phyloP scores from a whole-genome alignment of 805 yeast species.

The Torulaspora indica region DNA sequence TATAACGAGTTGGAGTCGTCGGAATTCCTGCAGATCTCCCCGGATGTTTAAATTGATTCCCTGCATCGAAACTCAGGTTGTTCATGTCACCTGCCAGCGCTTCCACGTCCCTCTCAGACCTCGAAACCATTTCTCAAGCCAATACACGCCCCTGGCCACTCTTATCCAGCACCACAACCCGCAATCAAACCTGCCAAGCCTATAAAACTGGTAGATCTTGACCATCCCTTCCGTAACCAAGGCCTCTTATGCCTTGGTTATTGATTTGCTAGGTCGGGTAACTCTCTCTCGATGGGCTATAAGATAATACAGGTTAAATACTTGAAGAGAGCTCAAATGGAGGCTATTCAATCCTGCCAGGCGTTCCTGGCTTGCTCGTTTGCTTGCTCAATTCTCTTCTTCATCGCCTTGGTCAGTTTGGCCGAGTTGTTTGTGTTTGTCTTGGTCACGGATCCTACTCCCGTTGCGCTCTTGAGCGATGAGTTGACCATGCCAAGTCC shows the following conservation, averaged over 20 bases:
- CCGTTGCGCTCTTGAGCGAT: conserved; percentile 18
- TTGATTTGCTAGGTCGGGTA: conserved; percentile 10
- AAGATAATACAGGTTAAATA: neutral
- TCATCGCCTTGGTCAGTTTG: conserved; percentile 58
- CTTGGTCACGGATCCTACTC: conserved; percentile 22
- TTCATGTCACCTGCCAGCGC: conserved; percentile 36
- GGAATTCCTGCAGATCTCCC: conserved; percentile 15
- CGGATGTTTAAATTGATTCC: conserved; percentile 12
- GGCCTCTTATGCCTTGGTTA: conserved; percentile 8
- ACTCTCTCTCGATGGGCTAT: neutral
- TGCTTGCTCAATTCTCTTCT: conserved; percentile 39
- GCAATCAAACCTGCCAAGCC: neutral
- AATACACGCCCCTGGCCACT: neutral
- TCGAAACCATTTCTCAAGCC: conserved; percentile 22
- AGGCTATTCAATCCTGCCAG: conserved; percentile 3
- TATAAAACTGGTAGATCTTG: neutral
- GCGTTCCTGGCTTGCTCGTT: conserved; percentile 19
- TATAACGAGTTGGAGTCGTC: conserved; percentile 18
- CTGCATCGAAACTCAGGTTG: conserved; percentile 31
- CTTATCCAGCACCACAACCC: neutral
- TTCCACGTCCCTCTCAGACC: conserved; percentile 32
- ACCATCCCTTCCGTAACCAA: neutral
- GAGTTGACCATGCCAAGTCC: conserved; percentile 68
- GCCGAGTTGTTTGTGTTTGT: conserved; percentile 49
- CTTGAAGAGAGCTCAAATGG: neutral